Percentiles rank a stretch among this genome's conserved stretches.
Conservation (phyloP, 768 basidiomycete genomes). For the Psilocybe cubensis region DNA sequence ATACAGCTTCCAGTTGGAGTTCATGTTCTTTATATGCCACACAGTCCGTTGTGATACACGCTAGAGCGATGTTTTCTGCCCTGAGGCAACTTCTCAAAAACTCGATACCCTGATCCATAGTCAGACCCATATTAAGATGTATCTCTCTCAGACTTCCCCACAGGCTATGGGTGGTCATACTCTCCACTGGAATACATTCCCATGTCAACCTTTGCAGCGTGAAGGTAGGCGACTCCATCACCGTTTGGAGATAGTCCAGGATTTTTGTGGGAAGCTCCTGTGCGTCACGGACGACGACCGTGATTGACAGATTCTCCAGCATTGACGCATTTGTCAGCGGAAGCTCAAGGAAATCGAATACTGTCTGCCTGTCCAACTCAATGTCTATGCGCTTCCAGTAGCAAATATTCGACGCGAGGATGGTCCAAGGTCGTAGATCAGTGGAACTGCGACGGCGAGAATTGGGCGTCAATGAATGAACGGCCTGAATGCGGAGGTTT, state of each 20-base stretch:
- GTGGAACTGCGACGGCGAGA: not conserved
- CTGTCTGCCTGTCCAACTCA: not conserved
- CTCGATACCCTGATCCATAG: slow-evolving; percentile 3
- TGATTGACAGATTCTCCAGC: not conserved
- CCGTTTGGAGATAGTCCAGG: not conserved
- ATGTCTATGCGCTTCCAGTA: not conserved
- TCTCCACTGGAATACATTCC: not conserved
- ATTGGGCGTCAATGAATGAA: not conserved
- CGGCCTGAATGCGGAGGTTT: slow-evolving; percentile 1
- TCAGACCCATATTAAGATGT: not conserved
- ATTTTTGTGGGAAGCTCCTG: not conserved
- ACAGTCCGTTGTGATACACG: slow-evolving; percentile 4
- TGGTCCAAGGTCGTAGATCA: not conserved
- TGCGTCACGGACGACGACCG: not conserved
- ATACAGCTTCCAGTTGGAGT: not conserved
- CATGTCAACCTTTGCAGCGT: not conserved
- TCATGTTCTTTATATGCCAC: not conserved
- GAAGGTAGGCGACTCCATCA: not conserved
- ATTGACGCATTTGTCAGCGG: not conserved
- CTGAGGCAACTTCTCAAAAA: not conserved
- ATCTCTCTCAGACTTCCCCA: not conserved
- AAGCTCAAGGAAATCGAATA: not conserved
- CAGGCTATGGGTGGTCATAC: not conserved
- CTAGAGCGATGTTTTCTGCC: not conserved
- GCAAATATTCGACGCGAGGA: not conserved